phyloP scores from a whole-genome alignment of 2,329 filamentous ascomycete species.

The Penicillium rolfsii region DNA sequence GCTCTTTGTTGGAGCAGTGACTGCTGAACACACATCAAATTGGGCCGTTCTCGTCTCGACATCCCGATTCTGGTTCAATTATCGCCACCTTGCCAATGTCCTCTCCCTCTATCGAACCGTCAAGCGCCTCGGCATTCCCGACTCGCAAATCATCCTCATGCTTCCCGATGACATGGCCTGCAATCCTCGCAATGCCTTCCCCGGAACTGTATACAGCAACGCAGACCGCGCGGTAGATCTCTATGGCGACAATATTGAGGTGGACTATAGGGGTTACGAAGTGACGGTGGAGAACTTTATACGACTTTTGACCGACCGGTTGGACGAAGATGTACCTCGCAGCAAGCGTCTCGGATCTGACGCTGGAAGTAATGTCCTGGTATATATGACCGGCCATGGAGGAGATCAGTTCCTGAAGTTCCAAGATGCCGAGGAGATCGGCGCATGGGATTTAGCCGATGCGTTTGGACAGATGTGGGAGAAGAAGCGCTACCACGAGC shows the following conservation, averaged over 20 bases:
- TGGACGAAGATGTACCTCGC: conserved; percentile 90
- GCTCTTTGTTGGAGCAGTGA: conserved; percentile 25
- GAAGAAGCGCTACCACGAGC: conserved; percentile 98
- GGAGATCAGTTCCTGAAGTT: conserved; percentile 99
- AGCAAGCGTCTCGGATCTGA: conserved; percentile 94
- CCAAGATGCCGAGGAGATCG: conserved; percentile 96
- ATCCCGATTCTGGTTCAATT: conserved; percentile 99
- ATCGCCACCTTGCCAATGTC: conserved; percentile 96
- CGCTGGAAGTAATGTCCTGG: conserved; percentile 92
- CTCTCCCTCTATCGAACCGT: conserved; percentile 97
- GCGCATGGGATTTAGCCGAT: conserved; percentile 91
- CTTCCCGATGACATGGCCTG: conserved; percentile 99
- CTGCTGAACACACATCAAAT: conserved; percentile 80
- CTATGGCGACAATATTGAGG: conserved; percentile 98
- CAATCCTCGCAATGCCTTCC: conserved; percentile 97
- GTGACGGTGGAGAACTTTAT: conserved; percentile 99
- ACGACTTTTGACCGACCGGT: conserved; percentile 86
- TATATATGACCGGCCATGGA: conserved; percentile 99
- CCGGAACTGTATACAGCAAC: conserved; percentile 97
- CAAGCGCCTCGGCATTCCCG: conserved; percentile 94
- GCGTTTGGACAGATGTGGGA: conserved; percentile 99
- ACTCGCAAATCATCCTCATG: conserved; percentile 99
- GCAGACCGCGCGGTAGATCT: conserved; percentile 92
- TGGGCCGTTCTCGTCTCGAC: conserved; percentile 99
- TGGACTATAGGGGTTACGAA: conserved; percentile 97